Evolutionary conservation across 2,329 filamentous ascomycete species (phyloP), one percentile per base, ranked within the genome.

Genomic region (Pseudogymnoascus sp.): DNA sequence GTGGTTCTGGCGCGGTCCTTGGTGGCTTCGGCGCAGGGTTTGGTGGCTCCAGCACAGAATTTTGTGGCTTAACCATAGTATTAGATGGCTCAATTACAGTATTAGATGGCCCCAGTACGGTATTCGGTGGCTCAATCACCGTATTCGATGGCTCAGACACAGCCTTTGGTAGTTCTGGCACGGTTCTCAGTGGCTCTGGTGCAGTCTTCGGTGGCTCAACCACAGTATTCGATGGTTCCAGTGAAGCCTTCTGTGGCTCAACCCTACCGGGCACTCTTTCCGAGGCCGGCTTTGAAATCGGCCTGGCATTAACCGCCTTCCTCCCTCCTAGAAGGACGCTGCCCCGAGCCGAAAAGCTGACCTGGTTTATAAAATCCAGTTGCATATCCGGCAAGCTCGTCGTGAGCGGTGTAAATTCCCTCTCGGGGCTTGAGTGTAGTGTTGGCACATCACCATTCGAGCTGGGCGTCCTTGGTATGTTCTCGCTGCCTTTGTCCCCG

Each of bases 311-410:
- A 1, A 69, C 66, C 25, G 67, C 71, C 61, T 72, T 74, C 71
- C 80, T 80, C 62, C 79, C 80, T 67, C 81, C 79, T 71, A 86
- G 79, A 79, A 88, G 84, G 70, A 88, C 77, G 74, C 85, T 87
- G 68, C 85, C 85, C 69, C 85, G 79, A 67, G 85, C 85, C 64
- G 85, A 86, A 71, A 88, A 88, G 68, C 80, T 80, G 68, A 88
- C 74, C 64, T 79, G 77, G 68, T 77, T 79, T 71, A 87, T 74
- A 71, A 84, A 82, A 69, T 81, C 82, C 63, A 87, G 76, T 70
- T 75, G 78, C 64, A 83, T 81, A 63, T 80, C 81, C 48, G 84
- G 84, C 70, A 87, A 85, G 65, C 76, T 72, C 60, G 85, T 81
- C 71, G 78, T 80, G 71, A 87, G 79, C 65, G 83, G 82, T 66